Evolutionary conservation across 306 rosid genomes (phyloP).

Genomic region (Fragaria ananassa): DNA sequence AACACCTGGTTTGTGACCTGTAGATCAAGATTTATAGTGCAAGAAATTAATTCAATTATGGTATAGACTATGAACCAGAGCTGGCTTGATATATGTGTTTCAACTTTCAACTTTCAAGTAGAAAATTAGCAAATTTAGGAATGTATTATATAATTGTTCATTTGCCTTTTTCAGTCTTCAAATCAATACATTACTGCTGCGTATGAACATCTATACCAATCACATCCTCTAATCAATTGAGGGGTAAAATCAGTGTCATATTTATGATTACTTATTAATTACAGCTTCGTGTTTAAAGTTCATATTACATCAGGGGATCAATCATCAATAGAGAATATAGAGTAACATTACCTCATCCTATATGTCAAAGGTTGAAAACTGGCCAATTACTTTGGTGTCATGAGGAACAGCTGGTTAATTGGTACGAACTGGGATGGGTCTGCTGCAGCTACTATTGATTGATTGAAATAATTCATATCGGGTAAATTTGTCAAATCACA

Average conservation of each 20-base stretch:
- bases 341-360: neutral
- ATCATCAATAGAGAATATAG: neutral
- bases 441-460: neutral
- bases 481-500: neutral
- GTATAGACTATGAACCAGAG: neutral
- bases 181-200: neutral
- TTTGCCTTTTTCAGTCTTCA: neutral
- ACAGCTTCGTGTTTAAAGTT: neutral
- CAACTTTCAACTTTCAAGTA: neutral
- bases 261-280: neutral
- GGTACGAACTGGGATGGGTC: neutral
- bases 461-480: neutral
- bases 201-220: neutral
- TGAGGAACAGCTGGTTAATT: neutral
- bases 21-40: neutral
- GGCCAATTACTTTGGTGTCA: neutral
- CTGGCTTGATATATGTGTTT: neutral
- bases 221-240: neutral
- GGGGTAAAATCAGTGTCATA: neutral
- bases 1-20: constrained; percentile 92
- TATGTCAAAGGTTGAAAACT: too few relatives aligned
- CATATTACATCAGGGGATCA: neutral
- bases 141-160: neutral
- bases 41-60: neutral
- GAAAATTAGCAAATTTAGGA: neutral